These are phyloP conservation scores for Lentinus brumalis DNA, from an alignment of 768 basidiomycete species.

Conservation along the genomic window DNA sequence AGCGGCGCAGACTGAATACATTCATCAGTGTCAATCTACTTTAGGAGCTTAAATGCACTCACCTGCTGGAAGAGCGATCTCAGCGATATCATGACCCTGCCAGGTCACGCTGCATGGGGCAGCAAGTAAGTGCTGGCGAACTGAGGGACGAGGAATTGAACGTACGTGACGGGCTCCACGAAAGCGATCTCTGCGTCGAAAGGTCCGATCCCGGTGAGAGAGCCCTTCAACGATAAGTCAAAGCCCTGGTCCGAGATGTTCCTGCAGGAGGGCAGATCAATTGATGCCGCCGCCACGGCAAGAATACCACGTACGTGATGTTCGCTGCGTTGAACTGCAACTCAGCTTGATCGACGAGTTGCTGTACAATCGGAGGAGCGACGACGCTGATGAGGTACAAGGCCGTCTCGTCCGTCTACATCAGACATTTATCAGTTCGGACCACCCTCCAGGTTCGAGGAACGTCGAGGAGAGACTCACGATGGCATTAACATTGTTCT, in stretches of 20 bases:
- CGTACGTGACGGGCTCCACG: slow-evolving; percentile 59
- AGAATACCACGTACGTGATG: slow-evolving; percentile 41
- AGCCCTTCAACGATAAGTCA: slow-evolving; percentile 58
- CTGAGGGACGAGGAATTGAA: slow-evolving; percentile 1
- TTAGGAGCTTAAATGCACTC: slow-evolving; percentile 11
- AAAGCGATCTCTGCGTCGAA: slow-evolving; percentile 72
- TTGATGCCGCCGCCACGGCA: slow-evolving; percentile 29
- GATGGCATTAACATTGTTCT: slow-evolving; percentile 54
- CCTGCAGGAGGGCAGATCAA: slow-evolving; percentile 8
- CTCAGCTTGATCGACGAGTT: slow-evolving; percentile 57
- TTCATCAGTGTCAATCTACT: neutral
- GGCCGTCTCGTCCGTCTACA: slow-evolving; percentile 60
- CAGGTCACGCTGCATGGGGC: slow-evolving; percentile 51
- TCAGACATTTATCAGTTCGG: too few species aligned
- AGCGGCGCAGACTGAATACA: slow-evolving; percentile 57
- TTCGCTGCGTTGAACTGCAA: slow-evolving; percentile 59
- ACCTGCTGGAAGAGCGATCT: slow-evolving; percentile 64
- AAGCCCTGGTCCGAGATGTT: slow-evolving; percentile 58
- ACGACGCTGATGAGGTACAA: slow-evolving; percentile 74
- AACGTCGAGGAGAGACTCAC: slow-evolving; percentile 35
- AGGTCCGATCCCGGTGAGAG: slow-evolving; percentile 63
- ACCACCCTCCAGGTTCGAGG: too few species aligned
- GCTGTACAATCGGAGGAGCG: slow-evolving; percentile 65
- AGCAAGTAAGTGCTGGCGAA: neutral
- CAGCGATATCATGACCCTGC: slow-evolving; percentile 64